phyloP scores from a whole-genome alignment of 2,329 filamentous ascomycete species.

The Cladosporium sp. region DNA sequence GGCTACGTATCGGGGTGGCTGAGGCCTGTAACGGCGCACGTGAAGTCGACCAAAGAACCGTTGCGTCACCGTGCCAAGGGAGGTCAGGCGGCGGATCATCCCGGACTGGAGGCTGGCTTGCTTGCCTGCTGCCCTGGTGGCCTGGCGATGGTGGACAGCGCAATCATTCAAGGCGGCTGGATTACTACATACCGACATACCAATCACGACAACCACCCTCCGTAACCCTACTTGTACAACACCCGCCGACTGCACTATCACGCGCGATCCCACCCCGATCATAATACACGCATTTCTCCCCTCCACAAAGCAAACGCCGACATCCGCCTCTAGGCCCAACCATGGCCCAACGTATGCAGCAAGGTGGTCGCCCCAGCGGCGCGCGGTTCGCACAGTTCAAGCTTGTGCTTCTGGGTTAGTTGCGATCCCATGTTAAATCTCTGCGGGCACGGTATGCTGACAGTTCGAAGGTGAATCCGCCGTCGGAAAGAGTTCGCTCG shows the following conservation, averaged over 20 bases:
- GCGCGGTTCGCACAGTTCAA: slow-evolving; percentile 98
- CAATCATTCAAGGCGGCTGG: slow-evolving; percentile 14
- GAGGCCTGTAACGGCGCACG: slow-evolving; percentile 6
- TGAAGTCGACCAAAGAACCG: slow-evolving; percentile 12
- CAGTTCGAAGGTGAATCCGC: slow-evolving; percentile 80
- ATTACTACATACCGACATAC: slow-evolving; percentile 7
- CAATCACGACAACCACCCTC: not conserved
- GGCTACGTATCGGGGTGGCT: slow-evolving; percentile 14
- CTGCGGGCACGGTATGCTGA: slow-evolving; percentile 37
- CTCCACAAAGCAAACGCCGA: not conserved
- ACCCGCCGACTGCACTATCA: not conserved
- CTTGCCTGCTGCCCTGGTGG: not conserved
- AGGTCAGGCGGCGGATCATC: not conserved
- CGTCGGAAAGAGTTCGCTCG: slow-evolving; percentile 99
- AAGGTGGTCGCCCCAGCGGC: slow-evolving; percentile 62
- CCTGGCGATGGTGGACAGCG: not conserved
- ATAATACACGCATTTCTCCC: not conserved
- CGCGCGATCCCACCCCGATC: not conserved
- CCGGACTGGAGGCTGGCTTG: not conserved
- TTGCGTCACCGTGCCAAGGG: slow-evolving; percentile 11
- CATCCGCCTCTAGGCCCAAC: slow-evolving; percentile 21
- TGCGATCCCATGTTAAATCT: not conserved
- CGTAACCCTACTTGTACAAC: not conserved
- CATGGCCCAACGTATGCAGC: slow-evolving; percentile 86
- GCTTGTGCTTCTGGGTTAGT: slow-evolving; percentile 85